Conservation (phyloP, 805 yeast species). For the Starmerella scarabaei region DNA sequence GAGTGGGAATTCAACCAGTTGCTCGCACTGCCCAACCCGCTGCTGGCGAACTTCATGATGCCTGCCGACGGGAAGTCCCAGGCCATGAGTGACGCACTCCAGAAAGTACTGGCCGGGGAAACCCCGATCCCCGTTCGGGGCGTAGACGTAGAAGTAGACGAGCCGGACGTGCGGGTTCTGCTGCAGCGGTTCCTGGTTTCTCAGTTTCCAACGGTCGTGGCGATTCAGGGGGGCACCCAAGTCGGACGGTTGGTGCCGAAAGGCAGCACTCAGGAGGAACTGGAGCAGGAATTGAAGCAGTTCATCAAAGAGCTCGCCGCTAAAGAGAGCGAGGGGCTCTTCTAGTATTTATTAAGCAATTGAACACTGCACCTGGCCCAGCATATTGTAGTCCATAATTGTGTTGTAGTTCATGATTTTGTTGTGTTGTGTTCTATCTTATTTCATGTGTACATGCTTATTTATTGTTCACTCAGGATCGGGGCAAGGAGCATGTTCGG, state of each 20-base stretch:
- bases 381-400: too few species aligned
- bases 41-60: constrained; percentile 58
- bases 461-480: too few species aligned
- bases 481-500: too few species aligned
- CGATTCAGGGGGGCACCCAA: constrained; percentile 53
- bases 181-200: constrained; percentile 43
- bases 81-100: constrained; percentile 49
- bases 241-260: constrained; percentile 28
- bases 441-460: too few species aligned
- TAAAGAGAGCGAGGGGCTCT: too few species aligned
- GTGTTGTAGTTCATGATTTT: too few species aligned
- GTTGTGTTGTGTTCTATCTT: too few species aligned
- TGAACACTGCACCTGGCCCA: too few species aligned
- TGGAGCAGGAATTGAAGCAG: constrained; percentile 25
- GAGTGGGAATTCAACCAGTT: constrained; percentile 48
- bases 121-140: constrained; percentile 42
- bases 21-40: constrained; percentile 40
- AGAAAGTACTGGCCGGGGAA: constrained; percentile 34
- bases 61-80: constrained; percentile 52
- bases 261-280: constrained; percentile 21
- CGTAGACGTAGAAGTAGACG: constrained; percentile 64
- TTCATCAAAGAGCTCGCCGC: constrained; percentile 28
- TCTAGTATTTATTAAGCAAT: too few species aligned
- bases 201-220: constrained; percentile 53
- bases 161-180: constrained; percentile 47